These are phyloP conservation scores for Actinomortierella ambigua DNA, from an alignment of 371 early-diverging fungal genomes.

Conservation along the genomic window DNA sequence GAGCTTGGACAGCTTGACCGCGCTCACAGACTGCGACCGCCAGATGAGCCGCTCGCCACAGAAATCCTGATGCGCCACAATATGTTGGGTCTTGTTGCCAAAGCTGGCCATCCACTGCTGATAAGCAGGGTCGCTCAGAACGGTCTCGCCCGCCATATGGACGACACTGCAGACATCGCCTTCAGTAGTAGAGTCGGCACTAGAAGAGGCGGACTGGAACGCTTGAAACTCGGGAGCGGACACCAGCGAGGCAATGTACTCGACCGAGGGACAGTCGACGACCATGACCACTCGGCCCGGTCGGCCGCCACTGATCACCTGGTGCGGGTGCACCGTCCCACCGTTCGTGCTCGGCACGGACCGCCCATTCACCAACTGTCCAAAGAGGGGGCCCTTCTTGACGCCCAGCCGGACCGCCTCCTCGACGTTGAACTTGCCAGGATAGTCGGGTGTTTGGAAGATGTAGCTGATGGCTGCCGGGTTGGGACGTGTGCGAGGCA, in stretches of 20 bases:
- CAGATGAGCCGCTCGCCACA: slow-evolving; percentile 67
- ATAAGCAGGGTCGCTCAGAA: slow-evolving; percentile 73
- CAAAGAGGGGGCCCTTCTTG: slow-evolving; percentile 72
- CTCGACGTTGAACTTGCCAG: slow-evolving; percentile 82
- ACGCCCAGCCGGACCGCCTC: slow-evolving; percentile 82
- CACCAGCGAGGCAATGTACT: slow-evolving; percentile 67
- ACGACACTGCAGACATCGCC: slow-evolving; percentile 50
- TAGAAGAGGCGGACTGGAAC: slow-evolving; percentile 44
- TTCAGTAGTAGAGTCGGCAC: no score
- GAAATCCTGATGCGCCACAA: slow-evolving; percentile 61
- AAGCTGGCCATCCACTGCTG: slow-evolving; percentile 77
- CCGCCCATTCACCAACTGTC: slow-evolving; percentile 72
- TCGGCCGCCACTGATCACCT: slow-evolving; percentile 65
- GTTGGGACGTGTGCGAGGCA: slow-evolving; percentile 54
- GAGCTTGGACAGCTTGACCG: slow-evolving; percentile 62
- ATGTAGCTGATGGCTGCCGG: slow-evolving; percentile 71
- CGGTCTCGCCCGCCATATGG: slow-evolving; percentile 72
- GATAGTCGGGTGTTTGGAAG: slow-evolving; percentile 74
- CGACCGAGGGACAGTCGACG: slow-evolving; percentile 80
- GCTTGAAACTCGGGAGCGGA: slow-evolving; percentile 52
- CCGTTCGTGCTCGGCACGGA: slow-evolving; percentile 73
- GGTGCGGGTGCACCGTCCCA: slow-evolving; percentile 70
- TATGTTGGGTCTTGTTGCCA: slow-evolving; percentile 70
- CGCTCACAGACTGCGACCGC: slow-evolving; percentile 56
- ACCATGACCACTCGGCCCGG: slow-evolving; percentile 78